phyloP scores from a whole-genome alignment of 2,329 filamentous ascomycete genomes.

The Pseudofabraea citricarpa region DNA sequence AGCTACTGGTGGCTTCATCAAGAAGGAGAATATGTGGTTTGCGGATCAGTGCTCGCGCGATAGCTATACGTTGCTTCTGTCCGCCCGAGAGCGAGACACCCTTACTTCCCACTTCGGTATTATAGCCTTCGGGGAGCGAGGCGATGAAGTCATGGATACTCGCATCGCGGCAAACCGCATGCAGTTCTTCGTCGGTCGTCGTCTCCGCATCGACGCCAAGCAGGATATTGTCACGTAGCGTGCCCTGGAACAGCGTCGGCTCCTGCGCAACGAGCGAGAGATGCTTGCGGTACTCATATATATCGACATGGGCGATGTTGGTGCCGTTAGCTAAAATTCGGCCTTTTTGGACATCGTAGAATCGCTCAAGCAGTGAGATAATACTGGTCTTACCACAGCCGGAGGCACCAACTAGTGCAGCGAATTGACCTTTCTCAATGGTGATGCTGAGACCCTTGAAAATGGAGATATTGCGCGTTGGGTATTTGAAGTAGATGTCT shows the following conservation, averaged over 20 bases:
- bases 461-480: slow-evolving; percentile 49
- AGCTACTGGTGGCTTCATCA: slow-evolving; percentile 53
- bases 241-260: slow-evolving; percentile 56
- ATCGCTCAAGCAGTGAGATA: slow-evolving; percentile 54
- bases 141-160: slow-evolving; percentile 48
- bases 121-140: slow-evolving; percentile 45
- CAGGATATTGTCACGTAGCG: slow-evolving; percentile 65
- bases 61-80: slow-evolving; percentile 50
- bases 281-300: slow-evolving; percentile 57
- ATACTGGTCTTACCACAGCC: slow-evolving; percentile 70
- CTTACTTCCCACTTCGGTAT: slow-evolving; percentile 41
- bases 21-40: slow-evolving; percentile 48
- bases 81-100: slow-evolving; percentile 46
- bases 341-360: slow-evolving; percentile 66
- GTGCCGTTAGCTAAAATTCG: slow-evolving; percentile 58
- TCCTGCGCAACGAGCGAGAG: slow-evolving; percentile 73
- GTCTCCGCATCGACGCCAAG: slow-evolving; percentile 50
- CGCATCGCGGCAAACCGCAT: slow-evolving; percentile 42
- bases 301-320: slow-evolving; percentile 53
- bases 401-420: slow-evolving; percentile 62
- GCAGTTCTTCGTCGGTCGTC: slow-evolving; percentile 34
- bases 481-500: slow-evolving; percentile 56
- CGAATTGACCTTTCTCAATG: slow-evolving; percentile 64
- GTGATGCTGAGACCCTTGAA: slow-evolving; percentile 58
- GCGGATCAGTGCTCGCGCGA: slow-evolving; percentile 48